A percentile compares a stretch with the other conserved stretches of the same genome.
These are phyloP conservation scores for Lachancea mirantina DNA, from an alignment of 805 yeast species.

Conservation along the genomic window DNA sequence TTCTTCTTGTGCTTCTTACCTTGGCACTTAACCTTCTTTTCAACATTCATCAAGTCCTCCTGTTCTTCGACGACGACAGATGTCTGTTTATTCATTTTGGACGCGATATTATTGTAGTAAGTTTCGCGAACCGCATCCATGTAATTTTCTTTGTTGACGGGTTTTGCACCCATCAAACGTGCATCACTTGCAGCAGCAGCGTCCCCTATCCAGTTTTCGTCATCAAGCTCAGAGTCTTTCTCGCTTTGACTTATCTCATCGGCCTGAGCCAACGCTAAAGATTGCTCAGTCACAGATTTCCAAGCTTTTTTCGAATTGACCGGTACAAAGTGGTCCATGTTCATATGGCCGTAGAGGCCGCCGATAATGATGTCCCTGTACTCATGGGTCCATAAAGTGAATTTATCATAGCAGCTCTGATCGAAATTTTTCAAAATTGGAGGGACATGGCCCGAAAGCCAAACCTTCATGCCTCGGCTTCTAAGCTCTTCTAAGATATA, in stretches of 20 bases:
- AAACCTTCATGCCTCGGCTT: constrained; percentile 68
- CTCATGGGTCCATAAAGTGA: constrained; percentile 74
- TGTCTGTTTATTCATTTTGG: constrained; percentile 15
- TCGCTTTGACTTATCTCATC: not conserved
- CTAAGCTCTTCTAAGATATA: constrained; percentile 66
- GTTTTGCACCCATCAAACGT: constrained; percentile 53
- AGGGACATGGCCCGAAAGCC: constrained; percentile 87
- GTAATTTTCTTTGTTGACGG: constrained; percentile 57
- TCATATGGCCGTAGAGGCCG: constrained; percentile 84
- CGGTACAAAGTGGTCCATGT: constrained; percentile 77
- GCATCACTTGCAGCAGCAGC: constrained; percentile 33
- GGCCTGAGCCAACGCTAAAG: constrained; percentile 10
- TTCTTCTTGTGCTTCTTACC: no score
- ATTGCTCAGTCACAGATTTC: constrained; percentile 29
- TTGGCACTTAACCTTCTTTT: constrained; percentile 15
- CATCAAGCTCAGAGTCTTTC: constrained; percentile 11
- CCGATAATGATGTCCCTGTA: constrained; percentile 80
- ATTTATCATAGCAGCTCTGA: constrained; percentile 63
- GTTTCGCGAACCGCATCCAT: constrained; percentile 50
- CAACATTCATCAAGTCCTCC: no score
- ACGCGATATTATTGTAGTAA: constrained; percentile 43
- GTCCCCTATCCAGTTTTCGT: constrained; percentile 24
- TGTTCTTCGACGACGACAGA: no score
- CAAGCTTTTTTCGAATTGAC: constrained; percentile 66
- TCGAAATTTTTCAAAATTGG: constrained; percentile 76